These are phyloP conservation scores for Ceratobasidium sp. DNA, from an alignment of 1,284 basidiomycete genomes.

Conservation along the genomic window DNA sequence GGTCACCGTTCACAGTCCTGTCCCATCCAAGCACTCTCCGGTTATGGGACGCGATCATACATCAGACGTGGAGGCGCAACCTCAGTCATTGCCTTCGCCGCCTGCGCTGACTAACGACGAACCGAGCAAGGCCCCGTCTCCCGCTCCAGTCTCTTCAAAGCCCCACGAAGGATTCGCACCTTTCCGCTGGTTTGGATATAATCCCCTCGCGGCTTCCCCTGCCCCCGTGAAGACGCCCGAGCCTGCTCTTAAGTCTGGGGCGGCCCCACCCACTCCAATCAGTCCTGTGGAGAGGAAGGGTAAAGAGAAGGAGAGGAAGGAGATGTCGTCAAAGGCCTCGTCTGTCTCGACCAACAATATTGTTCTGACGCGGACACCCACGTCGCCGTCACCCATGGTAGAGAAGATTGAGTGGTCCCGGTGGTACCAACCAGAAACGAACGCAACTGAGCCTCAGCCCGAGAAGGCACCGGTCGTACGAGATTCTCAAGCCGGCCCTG, in stretches of 20 bases:
- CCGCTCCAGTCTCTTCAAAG: background rate
- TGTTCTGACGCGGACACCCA: background rate
- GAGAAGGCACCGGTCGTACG: background rate
- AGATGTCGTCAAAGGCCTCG: background rate
- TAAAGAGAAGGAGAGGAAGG: background rate
- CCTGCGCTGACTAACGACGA: background rate
- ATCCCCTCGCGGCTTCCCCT: background rate
- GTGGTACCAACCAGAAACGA: conserved; percentile 18
- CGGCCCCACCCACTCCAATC: background rate
- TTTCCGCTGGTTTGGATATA: conserved; percentile 42
- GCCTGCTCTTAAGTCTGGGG: background rate
- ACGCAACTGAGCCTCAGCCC: background rate
- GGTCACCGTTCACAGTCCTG: background rate
- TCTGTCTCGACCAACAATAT: conserved; percentile 1
- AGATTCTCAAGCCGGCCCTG: conserved; percentile 4
- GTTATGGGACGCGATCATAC: background rate
- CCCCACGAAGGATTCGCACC: conserved; percentile 6
- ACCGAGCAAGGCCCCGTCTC: background rate
- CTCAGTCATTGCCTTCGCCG: background rate
- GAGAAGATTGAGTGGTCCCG: conserved; percentile 38
- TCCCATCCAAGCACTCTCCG: background rate
- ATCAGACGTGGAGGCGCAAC: background rate
- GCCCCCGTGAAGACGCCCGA: conserved; percentile 15
- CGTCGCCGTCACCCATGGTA: conserved; percentile 10
- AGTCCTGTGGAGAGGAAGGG: conserved; percentile 1